Percentiles rank a stretch among this genome's conserved stretches.
Evolutionary conservation across 2,329 filamentous ascomycete species (phyloP).

Genomic region (Fusarium siculi): DNA sequence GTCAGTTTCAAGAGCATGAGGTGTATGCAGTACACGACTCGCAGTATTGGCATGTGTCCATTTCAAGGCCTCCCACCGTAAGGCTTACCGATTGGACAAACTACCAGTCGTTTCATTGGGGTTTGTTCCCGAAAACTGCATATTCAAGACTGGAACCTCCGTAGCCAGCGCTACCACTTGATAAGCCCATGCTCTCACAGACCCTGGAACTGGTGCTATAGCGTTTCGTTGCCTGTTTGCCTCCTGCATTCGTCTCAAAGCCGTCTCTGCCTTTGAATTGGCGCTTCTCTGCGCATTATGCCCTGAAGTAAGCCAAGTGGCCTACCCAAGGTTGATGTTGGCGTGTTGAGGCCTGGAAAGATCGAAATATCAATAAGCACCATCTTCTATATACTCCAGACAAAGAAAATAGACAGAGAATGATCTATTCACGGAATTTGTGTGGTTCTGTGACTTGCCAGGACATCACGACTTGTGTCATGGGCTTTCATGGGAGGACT

Average conservation of each 20-base stretch:
- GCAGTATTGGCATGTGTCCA: conserved; percentile 16
- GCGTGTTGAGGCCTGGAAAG: conserved; percentile 48
- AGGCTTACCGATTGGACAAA: conserved; percentile 21
- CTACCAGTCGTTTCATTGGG: conserved; percentile 3
- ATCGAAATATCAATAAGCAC: conserved; percentile 38
- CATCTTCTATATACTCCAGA: neutral
- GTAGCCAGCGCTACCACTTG: neutral
- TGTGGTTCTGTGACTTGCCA: conserved; percentile 52
- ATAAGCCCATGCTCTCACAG: neutral
- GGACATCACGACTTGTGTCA: neutral
- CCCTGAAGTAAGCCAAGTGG: conserved; percentile 22
- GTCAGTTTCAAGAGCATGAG: conserved; percentile 14
- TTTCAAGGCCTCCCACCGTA: conserved; percentile 2
- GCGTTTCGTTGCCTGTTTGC: conserved; percentile 5
- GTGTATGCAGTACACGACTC: conserved; percentile 22
- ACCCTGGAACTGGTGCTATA: neutral
- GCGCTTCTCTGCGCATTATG: conserved; percentile 12
- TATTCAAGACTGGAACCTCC: conserved; percentile 21
- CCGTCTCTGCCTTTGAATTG: conserved; percentile 9
- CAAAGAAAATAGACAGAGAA: conserved; percentile 12
- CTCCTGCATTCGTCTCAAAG: conserved; percentile 12
- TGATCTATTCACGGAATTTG: conserved; percentile 41
- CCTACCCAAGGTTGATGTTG: conserved; percentile 20
- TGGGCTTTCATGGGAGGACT: conserved; percentile 20
- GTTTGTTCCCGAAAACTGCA: conserved; percentile 4